Percentiles rank a stretch among this genome's conserved stretches.
Conservation (phyloP, 805 yeast genomes). For the Diddensiella santjacobensis region DNA sequence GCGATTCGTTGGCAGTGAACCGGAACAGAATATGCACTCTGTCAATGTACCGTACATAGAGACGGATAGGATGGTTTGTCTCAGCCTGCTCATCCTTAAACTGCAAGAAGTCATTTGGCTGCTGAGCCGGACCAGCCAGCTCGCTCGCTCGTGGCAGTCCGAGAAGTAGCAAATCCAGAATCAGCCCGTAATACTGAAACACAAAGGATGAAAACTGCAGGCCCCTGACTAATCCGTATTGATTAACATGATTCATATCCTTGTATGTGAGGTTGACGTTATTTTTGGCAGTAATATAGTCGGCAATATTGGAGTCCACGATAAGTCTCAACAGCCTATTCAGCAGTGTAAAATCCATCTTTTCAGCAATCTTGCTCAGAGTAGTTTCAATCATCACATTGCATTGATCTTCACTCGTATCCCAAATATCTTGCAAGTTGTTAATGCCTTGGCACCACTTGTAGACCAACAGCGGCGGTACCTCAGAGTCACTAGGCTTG, state of each 20-base stretch:
- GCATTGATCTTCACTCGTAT: conserved; percentile 64
- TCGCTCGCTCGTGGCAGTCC: conserved; percentile 87
- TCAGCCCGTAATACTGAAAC: conserved; percentile 84
- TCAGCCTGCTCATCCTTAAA: conserved; percentile 59
- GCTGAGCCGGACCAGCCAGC: conserved; percentile 69
- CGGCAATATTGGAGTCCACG: conserved; percentile 88
- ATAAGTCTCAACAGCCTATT: conserved; percentile 77
- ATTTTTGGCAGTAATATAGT: conserved; percentile 86
- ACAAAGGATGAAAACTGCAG: conserved; percentile 87
- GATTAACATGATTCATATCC: conserved; percentile 93
- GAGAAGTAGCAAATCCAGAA: conserved; percentile 72
- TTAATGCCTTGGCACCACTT: conserved; percentile 94
- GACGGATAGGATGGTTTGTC: conserved; percentile 66
- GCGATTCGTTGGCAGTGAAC: conserved; percentile 68
- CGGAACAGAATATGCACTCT: conserved; percentile 75
- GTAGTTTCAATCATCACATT: conserved; percentile 81
- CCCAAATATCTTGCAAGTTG: conserved; percentile 77
- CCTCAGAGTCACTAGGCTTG: conserved; percentile 90
- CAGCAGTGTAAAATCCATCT: conserved; percentile 80
- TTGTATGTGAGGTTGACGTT: conserved; percentile 78
- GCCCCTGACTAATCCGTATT: conserved; percentile 83
- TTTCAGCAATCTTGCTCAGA: conserved; percentile 69
- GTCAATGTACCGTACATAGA: conserved; percentile 81
- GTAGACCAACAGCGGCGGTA: conserved; percentile 86
- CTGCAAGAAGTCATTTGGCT: conserved; percentile 76